Percentiles rank a stretch among this genome's conserved stretches.
Conservation (phyloP, 139 green algal genomes). For the Chlorella sorokiniana region DNA sequence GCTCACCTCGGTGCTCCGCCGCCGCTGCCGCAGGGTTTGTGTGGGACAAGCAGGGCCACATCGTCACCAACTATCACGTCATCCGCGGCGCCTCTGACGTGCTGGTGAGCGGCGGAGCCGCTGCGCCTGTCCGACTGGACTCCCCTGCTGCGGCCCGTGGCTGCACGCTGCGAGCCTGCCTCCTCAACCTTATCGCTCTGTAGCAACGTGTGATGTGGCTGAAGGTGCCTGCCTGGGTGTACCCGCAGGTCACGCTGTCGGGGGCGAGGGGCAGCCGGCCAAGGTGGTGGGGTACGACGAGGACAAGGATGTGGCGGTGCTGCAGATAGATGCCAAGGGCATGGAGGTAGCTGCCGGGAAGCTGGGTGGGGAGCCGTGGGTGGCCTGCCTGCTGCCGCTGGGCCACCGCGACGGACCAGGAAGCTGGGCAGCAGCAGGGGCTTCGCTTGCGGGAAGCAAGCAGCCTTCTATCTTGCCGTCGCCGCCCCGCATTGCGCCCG, state of each 20-base stretch:
- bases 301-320: conserved; percentile 79
- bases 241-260: conserved; percentile 62
- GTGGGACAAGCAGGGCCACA: conserved; percentile 75
- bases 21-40: conserved; percentile 62
- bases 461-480: no score
- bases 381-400: not conserved
- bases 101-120: conserved; percentile 27
- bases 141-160: not conserved
- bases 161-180: not conserved
- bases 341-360: conserved; percentile 4
- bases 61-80: conserved; percentile 83
- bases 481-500: no score
- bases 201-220: not conserved
- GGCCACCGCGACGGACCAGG: no score
- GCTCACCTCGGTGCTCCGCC: not conserved
- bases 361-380: no score
- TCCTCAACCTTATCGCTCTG: not conserved
- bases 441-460: conserved; percentile 20
- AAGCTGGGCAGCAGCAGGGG: conserved; percentile 6
- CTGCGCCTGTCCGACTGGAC: no score
- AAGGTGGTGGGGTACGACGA: conserved; percentile 78
- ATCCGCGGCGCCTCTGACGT: conserved; percentile 55
- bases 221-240: not conserved
- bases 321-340: conserved; percentile 53
- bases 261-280: conserved; percentile 66